phyloP scores from a whole-genome alignment of 768 basidiomycete genomes.

The Lyophyllum shimeji region DNA sequence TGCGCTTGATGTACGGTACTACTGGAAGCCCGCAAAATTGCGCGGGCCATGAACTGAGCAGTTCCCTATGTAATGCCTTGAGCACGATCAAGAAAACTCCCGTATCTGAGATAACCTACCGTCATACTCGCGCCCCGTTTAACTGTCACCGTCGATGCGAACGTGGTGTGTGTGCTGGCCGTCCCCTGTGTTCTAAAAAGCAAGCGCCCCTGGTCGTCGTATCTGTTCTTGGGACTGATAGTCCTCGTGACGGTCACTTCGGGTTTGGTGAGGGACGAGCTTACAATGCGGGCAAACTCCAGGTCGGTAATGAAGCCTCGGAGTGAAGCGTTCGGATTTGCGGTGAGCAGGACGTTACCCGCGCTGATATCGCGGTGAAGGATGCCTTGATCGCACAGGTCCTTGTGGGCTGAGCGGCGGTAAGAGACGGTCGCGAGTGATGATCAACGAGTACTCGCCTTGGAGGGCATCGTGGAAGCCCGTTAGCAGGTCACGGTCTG shows the following conservation, averaged over 20 bases:
- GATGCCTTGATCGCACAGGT: slow-evolving; percentile 21
- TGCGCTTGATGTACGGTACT: not conserved
- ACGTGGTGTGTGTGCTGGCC: not conserved
- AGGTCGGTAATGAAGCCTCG: slow-evolving; percentile 3
- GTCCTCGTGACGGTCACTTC: not conserved
- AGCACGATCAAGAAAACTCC: not conserved
- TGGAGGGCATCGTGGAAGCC: slow-evolving; percentile 16
- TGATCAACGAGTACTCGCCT: slow-evolving; percentile 10
- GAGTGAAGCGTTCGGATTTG: not conserved
- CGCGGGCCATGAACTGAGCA: not conserved
- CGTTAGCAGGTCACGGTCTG: slow-evolving; percentile 16
- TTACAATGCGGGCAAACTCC: not conserved
- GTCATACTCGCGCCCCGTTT: not conserved
- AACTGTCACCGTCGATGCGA: not conserved
- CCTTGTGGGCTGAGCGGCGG: slow-evolving; percentile 18
- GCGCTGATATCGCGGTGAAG: slow-evolving; percentile 33
- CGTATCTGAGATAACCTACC: not conserved
- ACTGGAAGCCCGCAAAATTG: not conserved
- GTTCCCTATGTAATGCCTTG: not conserved
- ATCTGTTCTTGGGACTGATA: not conserved
- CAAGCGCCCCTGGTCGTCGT: not conserved
- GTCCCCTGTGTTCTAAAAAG: not conserved
- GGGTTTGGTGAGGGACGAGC: not conserved
- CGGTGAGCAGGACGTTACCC: slow-evolving; percentile 31
- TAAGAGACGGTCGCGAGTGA: not conserved